A percentile compares a stretch with the other conserved stretches of the same genome.
Evolutionary conservation across 2,329 filamentous ascomycete species (phyloP).

Genomic region (Dactylellina cionopaga): DNA sequence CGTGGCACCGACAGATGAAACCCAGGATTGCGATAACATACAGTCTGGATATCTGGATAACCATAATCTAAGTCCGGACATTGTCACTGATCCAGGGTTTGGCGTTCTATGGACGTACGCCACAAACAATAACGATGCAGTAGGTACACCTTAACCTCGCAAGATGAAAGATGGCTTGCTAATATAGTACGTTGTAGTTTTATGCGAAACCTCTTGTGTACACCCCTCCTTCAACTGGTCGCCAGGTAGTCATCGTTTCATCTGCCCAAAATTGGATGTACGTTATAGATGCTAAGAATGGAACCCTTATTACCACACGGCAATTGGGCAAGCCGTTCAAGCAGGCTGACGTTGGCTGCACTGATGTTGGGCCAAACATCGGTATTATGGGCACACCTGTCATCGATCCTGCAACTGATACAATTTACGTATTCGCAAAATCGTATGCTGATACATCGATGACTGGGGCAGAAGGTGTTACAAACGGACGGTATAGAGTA

Average conservation of each 20-base stretch:
- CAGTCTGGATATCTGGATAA: slow-evolving; percentile 61
- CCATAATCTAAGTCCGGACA: slow-evolving; percentile 62
- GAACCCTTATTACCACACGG: slow-evolving; percentile 60
- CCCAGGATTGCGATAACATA: slow-evolving; percentile 58
- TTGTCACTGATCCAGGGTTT: slow-evolving; percentile 59
- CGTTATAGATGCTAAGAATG: slow-evolving; percentile 61
- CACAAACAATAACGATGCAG: not conserved
- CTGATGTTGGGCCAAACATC: slow-evolving; percentile 32
- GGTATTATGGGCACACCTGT: slow-evolving; percentile 56
- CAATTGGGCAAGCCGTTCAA: slow-evolving; percentile 65
- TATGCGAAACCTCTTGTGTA: slow-evolving; percentile 65
- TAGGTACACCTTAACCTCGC: not conserved
- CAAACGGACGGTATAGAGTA: slow-evolving; percentile 57
- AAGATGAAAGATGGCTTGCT: slow-evolving; percentile 34
- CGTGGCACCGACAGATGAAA: slow-evolving; percentile 55
- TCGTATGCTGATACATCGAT: slow-evolving; percentile 59
- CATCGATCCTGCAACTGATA: slow-evolving; percentile 64
- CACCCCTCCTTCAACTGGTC: slow-evolving; percentile 60
- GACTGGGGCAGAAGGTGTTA: slow-evolving; percentile 56
- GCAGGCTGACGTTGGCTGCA: slow-evolving; percentile 65
- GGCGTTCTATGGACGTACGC: slow-evolving; percentile 57
- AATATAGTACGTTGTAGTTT: too few relatives aligned
- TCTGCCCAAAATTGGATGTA: slow-evolving; percentile 58
- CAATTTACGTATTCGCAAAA: slow-evolving; percentile 63
- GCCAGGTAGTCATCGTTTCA: slow-evolving; percentile 61